Conservation (phyloP, 2,329 filamentous ascomycete species). For the Coleophoma crateriformis region DNA sequence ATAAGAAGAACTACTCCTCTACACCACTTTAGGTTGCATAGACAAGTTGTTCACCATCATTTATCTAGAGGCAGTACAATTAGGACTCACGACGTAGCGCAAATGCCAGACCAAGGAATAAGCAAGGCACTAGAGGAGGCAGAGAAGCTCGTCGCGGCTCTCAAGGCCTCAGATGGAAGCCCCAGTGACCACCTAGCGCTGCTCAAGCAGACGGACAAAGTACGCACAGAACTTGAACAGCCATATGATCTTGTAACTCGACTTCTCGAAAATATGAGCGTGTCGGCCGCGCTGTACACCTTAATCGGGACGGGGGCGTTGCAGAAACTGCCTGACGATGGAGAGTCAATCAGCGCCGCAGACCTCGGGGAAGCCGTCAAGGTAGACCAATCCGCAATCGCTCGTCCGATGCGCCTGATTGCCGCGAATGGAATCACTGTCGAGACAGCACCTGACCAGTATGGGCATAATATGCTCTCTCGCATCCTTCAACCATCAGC, state of each 20-base stretch:
- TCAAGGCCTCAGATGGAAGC: slow-evolving; percentile 17
- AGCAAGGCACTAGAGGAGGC: slow-evolving; percentile 3
- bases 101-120: neutral
- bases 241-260: slow-evolving; percentile 16
- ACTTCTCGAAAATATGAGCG: slow-evolving; percentile 16
- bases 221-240: slow-evolving; percentile 14
- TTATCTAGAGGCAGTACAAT: neutral
- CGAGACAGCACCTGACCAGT: slow-evolving; percentile 24
- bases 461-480: slow-evolving; percentile 28
- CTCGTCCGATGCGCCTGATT: slow-evolving; percentile 25
- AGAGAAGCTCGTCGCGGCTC: slow-evolving; percentile 10
- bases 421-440: slow-evolving; percentile 24
- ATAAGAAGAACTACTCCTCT: neutral
- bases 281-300: slow-evolving; percentile 14
- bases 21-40: neutral
- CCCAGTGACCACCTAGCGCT: slow-evolving; percentile 10
- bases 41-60: neutral
- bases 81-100: neutral
- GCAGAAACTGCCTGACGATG: slow-evolving; percentile 11
- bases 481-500: slow-evolving; percentile 21
- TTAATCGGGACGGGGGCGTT: slow-evolving; percentile 13
- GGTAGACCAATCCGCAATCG: slow-evolving; percentile 25
- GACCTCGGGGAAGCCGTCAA: slow-evolving; percentile 19
- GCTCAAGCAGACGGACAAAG: slow-evolving; percentile 12
- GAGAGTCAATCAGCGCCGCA: slow-evolving; percentile 9